Evolutionary conservation across 2,329 filamentous ascomycete species (phyloP).

Genomic region (Fusarium chuoi): DNA sequence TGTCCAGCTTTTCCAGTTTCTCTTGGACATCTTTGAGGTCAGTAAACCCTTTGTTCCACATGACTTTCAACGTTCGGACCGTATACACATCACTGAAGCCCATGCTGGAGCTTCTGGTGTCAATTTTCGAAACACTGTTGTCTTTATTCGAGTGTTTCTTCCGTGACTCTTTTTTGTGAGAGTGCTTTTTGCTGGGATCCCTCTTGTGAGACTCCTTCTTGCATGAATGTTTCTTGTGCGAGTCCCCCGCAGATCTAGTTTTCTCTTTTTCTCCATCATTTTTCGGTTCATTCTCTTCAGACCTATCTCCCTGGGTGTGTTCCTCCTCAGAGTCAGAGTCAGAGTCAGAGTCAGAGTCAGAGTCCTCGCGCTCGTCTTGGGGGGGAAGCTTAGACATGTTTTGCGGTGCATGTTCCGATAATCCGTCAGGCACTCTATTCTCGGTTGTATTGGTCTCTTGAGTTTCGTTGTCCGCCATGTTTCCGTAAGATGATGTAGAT

Average conservation of each 20-base stretch:
- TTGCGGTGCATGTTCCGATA: not conserved
- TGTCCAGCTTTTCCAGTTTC: not conserved
- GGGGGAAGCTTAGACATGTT: not conserved
- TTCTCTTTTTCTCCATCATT: not conserved
- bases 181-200: not conserved
- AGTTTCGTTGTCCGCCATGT: not conserved
- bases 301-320: not conserved
- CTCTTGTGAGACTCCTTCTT: not conserved
- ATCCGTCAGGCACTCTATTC: not conserved
- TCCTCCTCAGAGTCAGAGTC: not conserved
- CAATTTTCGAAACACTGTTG: too few relatives aligned
- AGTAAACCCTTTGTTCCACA: not conserved
- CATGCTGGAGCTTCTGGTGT: too few relatives aligned
- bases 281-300: not conserved
- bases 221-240: not conserved
- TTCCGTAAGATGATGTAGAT: too few relatives aligned
- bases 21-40: not conserved
- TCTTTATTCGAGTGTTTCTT: not conserved
- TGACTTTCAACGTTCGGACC: not conserved
- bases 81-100: too few relatives aligned
- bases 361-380: not conserved
- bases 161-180: not conserved
- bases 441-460: not conserved
- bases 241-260: not conserved
- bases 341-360: not conserved